phyloP scores from a whole-genome alignment of 2,329 filamentous ascomycete species.

The Hypoxylon sp. region DNA sequence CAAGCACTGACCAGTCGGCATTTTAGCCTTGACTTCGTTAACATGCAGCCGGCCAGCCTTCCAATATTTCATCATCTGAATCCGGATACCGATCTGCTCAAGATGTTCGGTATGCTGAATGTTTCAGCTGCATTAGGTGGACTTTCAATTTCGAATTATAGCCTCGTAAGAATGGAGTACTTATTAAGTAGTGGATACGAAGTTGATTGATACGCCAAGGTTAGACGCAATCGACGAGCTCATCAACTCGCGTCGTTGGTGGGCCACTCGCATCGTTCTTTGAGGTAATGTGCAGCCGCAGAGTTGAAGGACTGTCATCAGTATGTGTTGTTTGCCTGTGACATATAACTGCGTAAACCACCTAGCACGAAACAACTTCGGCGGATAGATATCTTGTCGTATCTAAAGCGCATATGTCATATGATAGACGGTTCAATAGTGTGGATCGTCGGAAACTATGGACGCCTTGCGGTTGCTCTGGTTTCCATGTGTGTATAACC shows the following conservation, averaged over 20 bases:
- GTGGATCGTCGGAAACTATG: not conserved
- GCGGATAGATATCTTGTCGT: not conserved
- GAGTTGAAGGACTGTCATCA: too few species aligned
- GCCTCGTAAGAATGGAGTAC: too few species aligned
- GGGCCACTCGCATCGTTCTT: not conserved
- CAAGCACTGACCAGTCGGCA: conserved; percentile 5
- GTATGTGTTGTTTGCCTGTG: not conserved
- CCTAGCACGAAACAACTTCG: not conserved
- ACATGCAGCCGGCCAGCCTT: not conserved
- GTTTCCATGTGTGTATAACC: not conserved
- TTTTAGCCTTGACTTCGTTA: conserved; percentile 22
- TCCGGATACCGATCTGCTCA: conserved; percentile 1
- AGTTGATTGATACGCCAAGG: not conserved
- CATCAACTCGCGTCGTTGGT: not conserved
- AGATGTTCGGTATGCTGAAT: not conserved
- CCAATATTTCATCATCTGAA: conserved; percentile 16
- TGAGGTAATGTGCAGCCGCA: not conserved
- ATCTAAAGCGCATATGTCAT: not conserved
- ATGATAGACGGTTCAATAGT: not conserved
- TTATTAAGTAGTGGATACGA: not conserved
- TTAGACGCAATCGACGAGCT: not conserved
- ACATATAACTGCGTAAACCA: not conserved
- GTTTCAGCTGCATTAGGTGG: not conserved
- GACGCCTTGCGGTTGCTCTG: not conserved
- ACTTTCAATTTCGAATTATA: not conserved